A percentile compares a stretch with the other conserved stretches of the same genome.
These are phyloP conservation scores for Hyparrhenia diplandra DNA, from an alignment of 176 grass and related monocot genomes.

Conservation along the genomic window DNA sequence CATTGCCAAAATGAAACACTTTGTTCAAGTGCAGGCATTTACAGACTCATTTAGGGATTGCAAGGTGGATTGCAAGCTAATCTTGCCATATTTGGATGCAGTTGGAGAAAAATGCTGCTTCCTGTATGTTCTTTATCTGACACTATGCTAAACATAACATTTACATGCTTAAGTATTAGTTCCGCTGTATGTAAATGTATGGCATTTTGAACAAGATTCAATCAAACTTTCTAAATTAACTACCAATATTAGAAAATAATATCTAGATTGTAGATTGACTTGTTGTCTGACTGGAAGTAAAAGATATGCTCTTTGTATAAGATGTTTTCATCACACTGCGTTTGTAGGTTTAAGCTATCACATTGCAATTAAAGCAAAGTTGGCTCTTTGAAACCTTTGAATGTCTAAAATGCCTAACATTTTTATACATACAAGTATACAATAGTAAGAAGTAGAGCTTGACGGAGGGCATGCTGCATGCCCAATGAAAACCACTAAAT, in stretches of 20 bases:
- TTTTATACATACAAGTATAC: background rate
- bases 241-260: background rate
- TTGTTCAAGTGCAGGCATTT: slow-evolving; percentile 61
- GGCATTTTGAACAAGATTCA: background rate
- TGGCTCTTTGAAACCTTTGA: background rate
- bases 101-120: slow-evolving; percentile 56
- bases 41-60: slow-evolving; percentile 58
- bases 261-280: background rate
- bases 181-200: background rate
- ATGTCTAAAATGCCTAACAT: background rate
- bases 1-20: slow-evolving; percentile 26
- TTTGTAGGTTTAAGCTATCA: background rate
- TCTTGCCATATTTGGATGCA: slow-evolving; percentile 54
- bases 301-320: background rate
- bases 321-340: background rate
- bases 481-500: background rate
- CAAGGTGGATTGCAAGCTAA: slow-evolving; percentile 68
- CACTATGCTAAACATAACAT: background rate
- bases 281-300: background rate
- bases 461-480: background rate
- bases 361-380: background rate
- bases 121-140: slow-evolving; percentile 46
- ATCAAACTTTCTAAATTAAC: background rate
- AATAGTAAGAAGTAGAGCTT: background rate
- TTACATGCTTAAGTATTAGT: background rate